Percentiles rank a stretch among this genome's conserved stretches.
phyloP scores from a whole-genome alignment of 2,329 filamentous ascomycete genomes.

The Rhinocladiella similis region DNA sequence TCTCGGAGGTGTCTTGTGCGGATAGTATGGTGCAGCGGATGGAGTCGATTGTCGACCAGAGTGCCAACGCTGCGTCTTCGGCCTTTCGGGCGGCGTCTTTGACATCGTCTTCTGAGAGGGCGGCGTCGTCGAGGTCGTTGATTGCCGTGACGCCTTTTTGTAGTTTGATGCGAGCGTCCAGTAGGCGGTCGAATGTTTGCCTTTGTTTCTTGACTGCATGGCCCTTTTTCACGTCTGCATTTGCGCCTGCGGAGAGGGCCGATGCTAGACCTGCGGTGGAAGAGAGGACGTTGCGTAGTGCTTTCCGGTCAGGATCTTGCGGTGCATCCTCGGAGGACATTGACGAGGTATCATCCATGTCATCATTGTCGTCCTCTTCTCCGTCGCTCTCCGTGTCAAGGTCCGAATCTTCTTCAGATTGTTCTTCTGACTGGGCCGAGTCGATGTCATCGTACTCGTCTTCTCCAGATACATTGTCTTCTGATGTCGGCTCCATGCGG shows the following conservation, averaged over 20 bases:
- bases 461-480: slow-evolving; percentile 28
- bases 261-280: slow-evolving; percentile 65
- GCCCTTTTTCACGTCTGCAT: slow-evolving; percentile 81
- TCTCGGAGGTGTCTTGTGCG: slow-evolving; percentile 21
- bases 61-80: slow-evolving; percentile 78
- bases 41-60: slow-evolving; percentile 70
- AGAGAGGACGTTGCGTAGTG: slow-evolving; percentile 59
- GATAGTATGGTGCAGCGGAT: slow-evolving; percentile 42
- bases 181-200: slow-evolving; percentile 79
- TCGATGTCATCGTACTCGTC: slow-evolving; percentile 34
- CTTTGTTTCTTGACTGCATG: slow-evolving; percentile 82
- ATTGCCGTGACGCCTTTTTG: slow-evolving; percentile 85
- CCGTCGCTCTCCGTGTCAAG: slow-evolving; percentile 37
- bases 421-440: slow-evolving; percentile 4
- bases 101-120: slow-evolving; percentile 34
- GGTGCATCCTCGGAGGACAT: slow-evolving; percentile 21
- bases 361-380: slow-evolving; percentile 35
- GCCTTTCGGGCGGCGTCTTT: slow-evolving; percentile 68
- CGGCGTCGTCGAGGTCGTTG: slow-evolving; percentile 64
- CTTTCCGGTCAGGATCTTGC: slow-evolving; percentile 47
- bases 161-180: slow-evolving; percentile 87
- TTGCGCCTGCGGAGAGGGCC: slow-evolving; percentile 65
- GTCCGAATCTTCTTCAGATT: slow-evolving; percentile 27
- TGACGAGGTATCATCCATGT: slow-evolving; percentile 29
- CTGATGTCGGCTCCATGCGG: slow-evolving; percentile 4